Evolutionary conservation across 148 eudicot species (phyloP), one percentile per base, ranked within the genome.

Genomic region (Camellia japonica): DNA sequence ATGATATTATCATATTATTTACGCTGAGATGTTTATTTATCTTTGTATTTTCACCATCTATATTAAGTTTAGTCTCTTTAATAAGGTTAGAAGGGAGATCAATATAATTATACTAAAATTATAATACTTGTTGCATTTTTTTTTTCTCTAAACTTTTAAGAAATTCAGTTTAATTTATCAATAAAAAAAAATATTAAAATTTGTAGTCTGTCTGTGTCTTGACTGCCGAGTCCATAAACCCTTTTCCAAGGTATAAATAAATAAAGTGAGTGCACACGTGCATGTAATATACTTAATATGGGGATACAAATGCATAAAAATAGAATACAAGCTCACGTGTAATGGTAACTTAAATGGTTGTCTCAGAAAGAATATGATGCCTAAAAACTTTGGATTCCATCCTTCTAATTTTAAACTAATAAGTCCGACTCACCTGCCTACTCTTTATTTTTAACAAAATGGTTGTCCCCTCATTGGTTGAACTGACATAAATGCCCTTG

Each of bases 291-390:
- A 61, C 38, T 30, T 30, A 30, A 30, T 30, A 30, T 1, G 38
- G 38, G 38, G 38, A 30, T 30, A 30, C 38, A 30, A 30, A 30
- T 30, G 38, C 38, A 30, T 30, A 30, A 1, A 30, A 30, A 30
- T 4, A 55, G 51, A 49, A 18, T 62, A 73, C 66, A 63, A 64
- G 3, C 72, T 80, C 78, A 80, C 82, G 65, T 73, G 82, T 73
- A 80, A 66, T 66, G 54, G 63, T 38, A 62, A 73, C 71, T 72
- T 23, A 16, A 72, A 46, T 20, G 30, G 60, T 80, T 74, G 67
- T 80, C 78, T 41, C 54, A 65, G 59, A 70, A 79, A 71, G 71
- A 79, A 47, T 79, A 61, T 70, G 76, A 71, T 38, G 13, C 75
- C 8, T 49, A 52, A 30, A 30, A 30, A 71, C 81, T 60, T 61